Conservation (phyloP, 73 alveolate genomes). For the Effrenium voratum region DNA sequence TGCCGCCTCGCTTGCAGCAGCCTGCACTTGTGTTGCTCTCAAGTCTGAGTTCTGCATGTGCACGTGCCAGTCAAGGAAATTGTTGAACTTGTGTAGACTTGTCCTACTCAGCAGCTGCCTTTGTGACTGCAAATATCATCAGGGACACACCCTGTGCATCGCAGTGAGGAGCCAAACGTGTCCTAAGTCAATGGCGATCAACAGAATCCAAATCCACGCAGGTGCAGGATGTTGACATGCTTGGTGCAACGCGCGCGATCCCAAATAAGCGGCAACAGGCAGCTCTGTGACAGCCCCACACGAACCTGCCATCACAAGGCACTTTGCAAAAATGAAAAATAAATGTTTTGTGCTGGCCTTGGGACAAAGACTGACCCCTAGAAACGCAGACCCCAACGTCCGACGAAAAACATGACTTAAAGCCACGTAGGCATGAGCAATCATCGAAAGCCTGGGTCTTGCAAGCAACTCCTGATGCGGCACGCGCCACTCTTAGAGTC, state of each 20-base stretch:
- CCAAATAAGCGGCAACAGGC: constrained; percentile 55
- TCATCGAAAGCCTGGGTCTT: constrained; percentile 63
- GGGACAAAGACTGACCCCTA: no score
- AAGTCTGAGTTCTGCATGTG: no score
- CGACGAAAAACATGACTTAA: not conserved
- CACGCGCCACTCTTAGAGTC: not conserved
- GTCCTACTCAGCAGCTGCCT: not conserved
- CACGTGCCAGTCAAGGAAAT: no score
- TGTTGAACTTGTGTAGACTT: no score
- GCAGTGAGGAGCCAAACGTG: constrained; percentile 8
- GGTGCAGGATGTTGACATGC: not conserved
- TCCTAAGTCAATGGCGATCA: not conserved
- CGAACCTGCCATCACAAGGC: constrained; percentile 25
- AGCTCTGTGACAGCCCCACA: constrained; percentile 42
- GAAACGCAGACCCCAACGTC: not conserved
- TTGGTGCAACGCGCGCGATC: constrained; percentile 26
- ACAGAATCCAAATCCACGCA: no score
- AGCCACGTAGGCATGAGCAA: constrained; percentile 69
- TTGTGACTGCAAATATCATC: constrained; percentile 63
- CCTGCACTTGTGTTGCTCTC: no score
- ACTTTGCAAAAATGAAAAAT: not conserved
- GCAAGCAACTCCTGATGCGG: not conserved
- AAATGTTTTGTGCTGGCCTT: no score
- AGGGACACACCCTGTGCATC: constrained; percentile 43
- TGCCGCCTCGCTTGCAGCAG: constrained; percentile 28